A percentile compares a stretch with the other conserved stretches of the same genome.
Conservation (phyloP, 305 asterid genomes). For the Solanum hybrid region DNA sequence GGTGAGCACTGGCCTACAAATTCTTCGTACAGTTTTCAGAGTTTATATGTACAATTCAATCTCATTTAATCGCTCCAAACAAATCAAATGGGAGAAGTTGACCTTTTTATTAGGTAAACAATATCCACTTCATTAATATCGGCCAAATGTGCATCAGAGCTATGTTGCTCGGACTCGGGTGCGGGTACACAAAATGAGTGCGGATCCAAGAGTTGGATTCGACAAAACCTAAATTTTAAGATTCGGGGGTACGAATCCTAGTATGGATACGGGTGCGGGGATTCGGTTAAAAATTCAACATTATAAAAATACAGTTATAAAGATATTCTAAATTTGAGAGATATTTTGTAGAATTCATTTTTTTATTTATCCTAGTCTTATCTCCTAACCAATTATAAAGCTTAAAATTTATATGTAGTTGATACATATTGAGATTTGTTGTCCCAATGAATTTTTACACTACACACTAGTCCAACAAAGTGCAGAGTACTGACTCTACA, state of each 20-base stretch:
- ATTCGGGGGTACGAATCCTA: background rate
- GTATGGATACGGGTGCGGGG: background rate
- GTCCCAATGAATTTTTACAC: background rate
- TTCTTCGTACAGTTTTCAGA: too few species aligned
- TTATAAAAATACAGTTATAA: too few species aligned
- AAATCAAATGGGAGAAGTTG: background rate
- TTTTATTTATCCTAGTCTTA: background rate
- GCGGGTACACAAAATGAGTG: background rate
- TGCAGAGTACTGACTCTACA: background rate
- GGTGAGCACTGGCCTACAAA: too few species aligned
- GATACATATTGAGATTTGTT: background rate
- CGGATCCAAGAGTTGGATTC: background rate
- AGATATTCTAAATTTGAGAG: background rate
- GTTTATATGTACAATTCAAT: background rate
- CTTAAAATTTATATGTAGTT: background rate
- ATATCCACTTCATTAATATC: background rate
- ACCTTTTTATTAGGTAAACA: background rate
- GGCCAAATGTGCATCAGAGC: background rate
- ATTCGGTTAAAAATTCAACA: background rate
- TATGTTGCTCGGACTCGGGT: background rate
- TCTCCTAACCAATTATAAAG: background rate
- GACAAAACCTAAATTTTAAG: too few species aligned
- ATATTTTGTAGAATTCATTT: background rate
- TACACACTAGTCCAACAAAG: background rate
- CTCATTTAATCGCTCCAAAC: background rate